Base-by-base conservation (phyloP, 2,329 filamentous ascomycete genomes). In the Monosporascus sp. region DNA sequence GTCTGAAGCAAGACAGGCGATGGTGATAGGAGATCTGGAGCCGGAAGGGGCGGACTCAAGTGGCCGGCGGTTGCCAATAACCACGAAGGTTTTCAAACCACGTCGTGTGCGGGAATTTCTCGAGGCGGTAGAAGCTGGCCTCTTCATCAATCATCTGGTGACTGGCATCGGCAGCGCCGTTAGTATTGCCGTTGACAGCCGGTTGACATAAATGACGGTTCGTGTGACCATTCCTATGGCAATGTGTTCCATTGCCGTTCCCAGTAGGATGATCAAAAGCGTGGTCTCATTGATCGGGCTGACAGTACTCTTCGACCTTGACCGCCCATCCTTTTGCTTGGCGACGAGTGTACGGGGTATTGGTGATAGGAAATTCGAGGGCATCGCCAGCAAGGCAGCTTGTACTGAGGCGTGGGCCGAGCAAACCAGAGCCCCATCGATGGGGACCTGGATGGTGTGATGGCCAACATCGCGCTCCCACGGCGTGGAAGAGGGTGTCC, bases 51-150 rank as follows among this genome's bases (percentile, higher is more conserved):
- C 11, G 14, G 11, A 9, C 9, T 14, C 31, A 34, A 34, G 31
- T 34, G 31, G 31, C 31, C 31, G 5, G 9, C 11, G 9, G 31
- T 34, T 14, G 9, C 11, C 31, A 14, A 70, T 97, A 99, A 46
- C 92, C 91, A 58, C 87, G 85, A 55, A 97, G 76, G 69, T 99
- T 99, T 34, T 14, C 5, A 1, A 34, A 14, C 9, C 31, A 5
- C 31, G 9, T 14, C 31, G 11, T 34, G 31, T 34, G 31, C 31
- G 11, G 31, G 3, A 8, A 18, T 14, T 9, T 14, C 11, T 20
- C 11, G 39, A 9, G 11, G n/a, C 3, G 8, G 69, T 95, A 95
- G 77, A 96, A 97, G 6, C 89, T 90, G 9, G 87, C 84, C 24
- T 83, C 82, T 49, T 83, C 81, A 54, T 90, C 86, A 56, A 74